phyloP scores from a whole-genome alignment of 2,329 filamentous ascomycete species.

The Salinomyces thailandicus region DNA sequence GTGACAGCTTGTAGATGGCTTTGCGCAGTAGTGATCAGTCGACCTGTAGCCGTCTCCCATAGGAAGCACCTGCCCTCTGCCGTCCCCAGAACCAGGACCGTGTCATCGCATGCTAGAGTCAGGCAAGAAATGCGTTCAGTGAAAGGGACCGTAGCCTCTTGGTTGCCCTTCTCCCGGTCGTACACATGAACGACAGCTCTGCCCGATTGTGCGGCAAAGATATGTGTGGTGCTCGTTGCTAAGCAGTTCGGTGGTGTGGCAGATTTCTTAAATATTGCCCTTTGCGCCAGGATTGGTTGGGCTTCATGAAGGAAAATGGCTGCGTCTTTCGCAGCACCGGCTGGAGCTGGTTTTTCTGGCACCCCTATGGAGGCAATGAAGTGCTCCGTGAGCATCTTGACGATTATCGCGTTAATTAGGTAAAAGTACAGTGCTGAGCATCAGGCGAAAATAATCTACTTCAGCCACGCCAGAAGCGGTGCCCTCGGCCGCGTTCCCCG shows the following conservation, averaged over 20 bases:
- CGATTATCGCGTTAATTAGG: too few relatives aligned
- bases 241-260: slow-evolving; percentile 68
- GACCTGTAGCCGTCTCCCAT: slow-evolving; percentile 79
- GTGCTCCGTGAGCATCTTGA: slow-evolving; percentile 40
- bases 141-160: slow-evolving; percentile 82
- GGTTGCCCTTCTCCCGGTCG: slow-evolving; percentile 67
- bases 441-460: too few relatives aligned
- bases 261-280: slow-evolving; percentile 82
- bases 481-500: too few relatives aligned
- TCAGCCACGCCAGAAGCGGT: too few relatives aligned
- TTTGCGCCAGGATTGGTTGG: slow-evolving; percentile 65
- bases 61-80: slow-evolving; percentile 75
- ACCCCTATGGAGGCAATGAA: slow-evolving; percentile 40
- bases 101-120: slow-evolving; percentile 55
- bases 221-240: slow-evolving; percentile 67
- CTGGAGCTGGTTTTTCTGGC: slow-evolving; percentile 33
- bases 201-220: slow-evolving; percentile 84
- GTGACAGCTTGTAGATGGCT: slow-evolving; percentile 74
- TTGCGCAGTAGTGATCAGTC: slow-evolving; percentile 63
- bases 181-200: slow-evolving; percentile 94
- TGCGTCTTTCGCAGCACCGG: slow-evolving; percentile 57
- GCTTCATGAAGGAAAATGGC: slow-evolving; percentile 79
- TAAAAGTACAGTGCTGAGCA: too few relatives aligned
- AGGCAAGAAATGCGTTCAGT: slow-evolving; percentile 75
- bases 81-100: slow-evolving; percentile 68